Conservation (phyloP, 768 basidiomycete genomes). For the Leucocoprinus leucothites region DNA sequence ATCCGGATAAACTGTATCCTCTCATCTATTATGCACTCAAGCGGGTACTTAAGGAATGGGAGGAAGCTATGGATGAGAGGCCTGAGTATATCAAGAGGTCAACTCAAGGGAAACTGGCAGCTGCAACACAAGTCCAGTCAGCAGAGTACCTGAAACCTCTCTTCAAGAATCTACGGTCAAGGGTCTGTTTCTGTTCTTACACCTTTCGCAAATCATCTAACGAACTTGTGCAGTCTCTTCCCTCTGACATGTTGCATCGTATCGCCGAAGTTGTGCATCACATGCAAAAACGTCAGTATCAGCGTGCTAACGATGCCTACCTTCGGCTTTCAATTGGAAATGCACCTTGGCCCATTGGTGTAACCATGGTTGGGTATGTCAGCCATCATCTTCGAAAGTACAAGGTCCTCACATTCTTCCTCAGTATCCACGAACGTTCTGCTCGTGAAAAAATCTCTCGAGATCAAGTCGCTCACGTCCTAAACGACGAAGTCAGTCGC, state of each 20-base stretch:
- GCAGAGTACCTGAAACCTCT: slow-evolving; percentile 96
- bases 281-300: slow-evolving; percentile 96
- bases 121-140: slow-evolving; percentile 93
- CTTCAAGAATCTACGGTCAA: slow-evolving; percentile 84
- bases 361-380: slow-evolving; percentile 96
- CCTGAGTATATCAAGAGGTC: slow-evolving; percentile 88
- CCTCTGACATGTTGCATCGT: slow-evolving; percentile 77
- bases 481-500: slow-evolving; percentile 98
- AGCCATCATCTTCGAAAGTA: neutral
- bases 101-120: slow-evolving; percentile 89
- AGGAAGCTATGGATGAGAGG: slow-evolving; percentile 88
- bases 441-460: slow-evolving; percentile 97
- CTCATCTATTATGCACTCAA: slow-evolving; percentile 96
- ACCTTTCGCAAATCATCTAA: neutral
- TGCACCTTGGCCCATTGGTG: slow-evolving; percentile 99
- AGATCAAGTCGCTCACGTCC: slow-evolving; percentile 95
- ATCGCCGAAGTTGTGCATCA: slow-evolving; percentile 94
- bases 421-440: slow-evolving; percentile 93
- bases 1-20: slow-evolving; percentile 94
- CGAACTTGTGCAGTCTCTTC: slow-evolving; percentile 52
- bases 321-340: slow-evolving; percentile 96
- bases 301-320: slow-evolving; percentile 95
- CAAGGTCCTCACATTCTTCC: slow-evolving; percentile 4
- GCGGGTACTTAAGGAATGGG: slow-evolving; percentile 93
- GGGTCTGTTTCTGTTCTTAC: slow-evolving; percentile 50